Conservation (phyloP, 108 stramenopile species). For the Heterococcus sp. region DNA sequence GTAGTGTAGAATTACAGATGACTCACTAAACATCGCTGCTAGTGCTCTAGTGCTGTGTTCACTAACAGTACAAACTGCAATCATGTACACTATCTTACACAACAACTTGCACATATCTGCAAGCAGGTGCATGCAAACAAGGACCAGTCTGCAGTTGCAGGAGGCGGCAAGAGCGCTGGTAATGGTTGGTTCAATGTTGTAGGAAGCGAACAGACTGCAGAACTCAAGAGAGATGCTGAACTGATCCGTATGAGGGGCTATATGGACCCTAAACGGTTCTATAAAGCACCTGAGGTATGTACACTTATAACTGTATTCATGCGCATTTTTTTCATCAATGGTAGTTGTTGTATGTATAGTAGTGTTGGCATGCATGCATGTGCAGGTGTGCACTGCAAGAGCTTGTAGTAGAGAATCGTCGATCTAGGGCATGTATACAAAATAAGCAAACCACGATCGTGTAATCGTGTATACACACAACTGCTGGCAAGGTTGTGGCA, state of each 20-base stretch:
- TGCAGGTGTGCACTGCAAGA: too few species aligned
- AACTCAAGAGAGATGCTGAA: not conserved
- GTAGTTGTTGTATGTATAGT: not conserved
- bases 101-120: too few species aligned
- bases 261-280: not conserved
- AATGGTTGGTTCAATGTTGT: not conserved
- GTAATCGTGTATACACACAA: not conserved
- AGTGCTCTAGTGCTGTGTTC: not conserved
- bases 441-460: not conserved
- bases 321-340: not conserved
- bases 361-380: not conserved
- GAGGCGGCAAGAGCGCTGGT: not conserved
- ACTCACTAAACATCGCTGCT: not conserved
- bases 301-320: not conserved
- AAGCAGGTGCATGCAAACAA: too few species aligned
- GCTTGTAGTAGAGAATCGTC: too few species aligned
- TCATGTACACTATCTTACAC: too few species aligned
- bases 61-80: too few species aligned
- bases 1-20: too few species aligned
- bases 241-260: not conserved
- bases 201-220: not conserved
- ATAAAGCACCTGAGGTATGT: not conserved
- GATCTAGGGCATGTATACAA: not conserved
- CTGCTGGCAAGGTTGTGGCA: too few species aligned
- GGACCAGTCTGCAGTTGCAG: too few species aligned